A percentile compares a stretch with the other conserved stretches of the same genome.
phyloP scores from a whole-genome alignment of 495 filamentous ascomycete genomes.

The Beverwykella pulmonaria region DNA sequence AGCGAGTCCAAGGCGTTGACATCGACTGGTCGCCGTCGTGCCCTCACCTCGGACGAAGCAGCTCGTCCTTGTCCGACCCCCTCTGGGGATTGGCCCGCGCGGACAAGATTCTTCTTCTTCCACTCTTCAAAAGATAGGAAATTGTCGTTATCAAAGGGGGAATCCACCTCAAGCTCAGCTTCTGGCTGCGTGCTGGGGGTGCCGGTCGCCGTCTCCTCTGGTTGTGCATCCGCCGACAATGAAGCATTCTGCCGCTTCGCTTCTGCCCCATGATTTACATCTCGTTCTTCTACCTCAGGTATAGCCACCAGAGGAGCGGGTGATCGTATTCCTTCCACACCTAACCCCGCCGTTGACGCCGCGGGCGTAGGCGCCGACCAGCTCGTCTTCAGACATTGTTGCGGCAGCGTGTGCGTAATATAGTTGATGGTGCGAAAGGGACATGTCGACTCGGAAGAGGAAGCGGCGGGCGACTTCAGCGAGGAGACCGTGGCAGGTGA shows the following conservation, averaged over 20 bases:
- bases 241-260: neutral
- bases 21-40: conserved; percentile 54
- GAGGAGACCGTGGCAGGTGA: conserved; percentile 1
- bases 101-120: conserved; percentile 91
- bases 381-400: conserved; percentile 68
- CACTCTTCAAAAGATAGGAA: conserved; percentile 99
- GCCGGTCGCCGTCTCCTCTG: neutral
- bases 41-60: conserved; percentile 46
- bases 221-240: neutral
- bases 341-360: conserved; percentile 20
- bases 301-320: conserved; percentile 11
- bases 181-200: conserved; percentile 29
- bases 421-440: conserved; percentile 74
- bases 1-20: conserved; percentile 71
- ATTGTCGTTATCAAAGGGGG: conserved; percentile 75
- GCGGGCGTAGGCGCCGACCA: conserved; percentile 40
- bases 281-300: conserved; percentile 12
- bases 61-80: conserved; percentile 60
- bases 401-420: conserved; percentile 75
- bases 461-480: conserved; percentile 5
- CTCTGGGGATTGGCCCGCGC: conserved; percentile 80
- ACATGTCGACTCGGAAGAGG: conserved; percentile 52
- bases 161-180: conserved; percentile 61
- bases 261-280: neutral
- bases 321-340: conserved; percentile 22